Conservation (phyloP, 345 rosid species). For the Iberis pinnata region DNA sequence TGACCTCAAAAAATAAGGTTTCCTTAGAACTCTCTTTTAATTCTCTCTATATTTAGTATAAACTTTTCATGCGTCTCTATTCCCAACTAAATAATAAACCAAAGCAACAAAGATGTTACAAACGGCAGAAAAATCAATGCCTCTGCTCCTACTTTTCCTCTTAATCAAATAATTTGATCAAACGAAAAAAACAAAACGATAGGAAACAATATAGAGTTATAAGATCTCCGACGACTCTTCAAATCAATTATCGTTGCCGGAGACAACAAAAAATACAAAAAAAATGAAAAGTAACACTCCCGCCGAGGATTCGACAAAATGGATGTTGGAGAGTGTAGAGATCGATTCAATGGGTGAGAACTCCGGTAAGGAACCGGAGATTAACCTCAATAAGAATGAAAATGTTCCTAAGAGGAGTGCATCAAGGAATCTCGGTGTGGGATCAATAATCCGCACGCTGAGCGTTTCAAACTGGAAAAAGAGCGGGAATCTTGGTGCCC, state of each 20-base stretch:
- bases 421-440: constrained; percentile 23
- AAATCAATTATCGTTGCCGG: constrained; percentile 4
- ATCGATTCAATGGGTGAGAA: constrained; percentile 43
- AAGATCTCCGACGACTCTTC: constrained; percentile 15
- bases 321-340: constrained; percentile 60
- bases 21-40: constrained; percentile 17
- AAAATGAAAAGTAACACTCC: constrained; percentile 22
- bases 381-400: constrained; percentile 17
- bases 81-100: constrained; percentile 26
- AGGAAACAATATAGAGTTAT: constrained; percentile 9
- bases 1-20: constrained; percentile 28
- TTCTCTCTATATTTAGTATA: constrained; percentile 23
- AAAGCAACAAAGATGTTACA: constrained; percentile 19
- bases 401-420: constrained; percentile 18
- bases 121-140: constrained; percentile 19
- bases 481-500: constrained; percentile 31
- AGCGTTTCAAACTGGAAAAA: constrained; percentile 42
- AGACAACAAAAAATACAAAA: not conserved
- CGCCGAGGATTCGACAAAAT: constrained; percentile 36
- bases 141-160: constrained; percentile 28
- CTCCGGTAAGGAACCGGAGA: constrained; percentile 25
- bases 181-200: constrained; percentile 12
- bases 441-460: constrained; percentile 33
- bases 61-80: constrained; percentile 18
- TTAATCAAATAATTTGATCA: constrained; percentile 5